Evolutionary conservation across 2,329 filamentous ascomycete genomes (phyloP), one percentile per base, ranked within the genome.

Genomic region (Fusarium mangiferae): DNA sequence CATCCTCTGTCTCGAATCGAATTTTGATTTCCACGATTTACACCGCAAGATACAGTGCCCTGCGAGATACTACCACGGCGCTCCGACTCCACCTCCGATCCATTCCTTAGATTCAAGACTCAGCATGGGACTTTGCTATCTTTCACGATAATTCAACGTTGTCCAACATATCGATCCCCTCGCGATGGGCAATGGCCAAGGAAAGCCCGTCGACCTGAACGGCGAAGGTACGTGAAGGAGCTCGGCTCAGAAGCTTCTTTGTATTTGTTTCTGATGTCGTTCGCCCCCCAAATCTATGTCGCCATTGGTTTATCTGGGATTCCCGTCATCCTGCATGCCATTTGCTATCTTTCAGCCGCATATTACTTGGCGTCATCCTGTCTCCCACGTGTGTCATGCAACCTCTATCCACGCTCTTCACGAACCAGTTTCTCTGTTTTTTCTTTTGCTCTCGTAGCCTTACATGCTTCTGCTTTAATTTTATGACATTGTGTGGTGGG

Each of bases 151-250:
- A 77, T 68, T 81, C 79, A 75, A 75, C 66, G 65, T 75, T 67
- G 72, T 75, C 79, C 72, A 74, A 66, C 70, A 61, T 66, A 76
- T 75, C 75, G 68, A 75, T 73, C 67, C 65, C 69, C 64, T 68
- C 74, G 78, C 75, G 68, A 98, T 98, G 96, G 96, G 96, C 82
- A 98, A 98, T 86, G 93, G 92, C 82, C 95, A 96, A 85, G 95
- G 95, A 84, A 98, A 98, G 84, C 94, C 94, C 84, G 90, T 97
- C 86, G 92, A 95, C 83, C 92, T 95, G 85, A 94, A 93, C 85
- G 95, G 97, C 86, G 94, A 98, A 92, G 94, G 95, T 97, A 87
- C 60, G 81, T 78, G 30, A 64, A 62, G 38, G 30, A 22, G 20
- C 39, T 59, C 59, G 22, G 26, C 36, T 56, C 63, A 42, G 22